Conservation (phyloP, 225 moss, liverwort and hornwort species). For the Thuidium tamariscinum region DNA sequence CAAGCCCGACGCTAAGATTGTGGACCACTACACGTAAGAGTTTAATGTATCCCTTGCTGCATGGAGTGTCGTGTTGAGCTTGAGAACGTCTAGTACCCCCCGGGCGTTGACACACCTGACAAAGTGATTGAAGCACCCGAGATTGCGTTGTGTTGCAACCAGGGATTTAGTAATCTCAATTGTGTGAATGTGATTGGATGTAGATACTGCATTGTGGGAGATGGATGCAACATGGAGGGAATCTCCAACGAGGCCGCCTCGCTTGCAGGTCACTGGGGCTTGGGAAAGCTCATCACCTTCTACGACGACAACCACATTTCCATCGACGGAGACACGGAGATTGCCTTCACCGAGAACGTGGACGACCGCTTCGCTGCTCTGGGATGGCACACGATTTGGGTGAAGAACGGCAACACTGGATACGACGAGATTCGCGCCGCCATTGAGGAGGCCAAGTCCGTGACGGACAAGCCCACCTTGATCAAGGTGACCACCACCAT, state of each 20-base stretch:
- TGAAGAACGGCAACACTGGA: slow-evolving; percentile 80
- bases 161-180: not conserved
- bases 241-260: slow-evolving; percentile 89
- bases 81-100: not conserved
- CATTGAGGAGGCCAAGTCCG: slow-evolving; percentile 93
- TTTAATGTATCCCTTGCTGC: not conserved
- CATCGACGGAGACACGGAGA: slow-evolving; percentile 90
- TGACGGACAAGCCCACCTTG: slow-evolving; percentile 92
- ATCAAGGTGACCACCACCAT: slow-evolving; percentile 98
- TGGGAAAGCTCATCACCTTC: slow-evolving; percentile 70
- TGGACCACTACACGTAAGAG: slow-evolving; percentile 90
- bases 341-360: slow-evolving; percentile 87
- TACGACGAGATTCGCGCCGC: slow-evolving; percentile 83
- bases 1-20: slow-evolving; percentile 90
- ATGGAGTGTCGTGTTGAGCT: not conserved
- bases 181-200: not conserved
- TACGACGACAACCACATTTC: slow-evolving; percentile 98
- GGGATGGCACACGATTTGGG: slow-evolving; percentile 52
- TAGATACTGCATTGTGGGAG: slow-evolving; percentile 85
- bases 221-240: slow-evolving; percentile 99
- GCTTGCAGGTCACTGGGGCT: slow-evolving; percentile 97
- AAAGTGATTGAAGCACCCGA: not conserved
- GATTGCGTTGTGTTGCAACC: not conserved
- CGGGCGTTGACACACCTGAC: not conserved
- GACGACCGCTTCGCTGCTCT: slow-evolving; percentile 56